Evolutionary conservation across 2,329 filamentous ascomycete species (phyloP).

Genomic region (Penicillium sp.): DNA sequence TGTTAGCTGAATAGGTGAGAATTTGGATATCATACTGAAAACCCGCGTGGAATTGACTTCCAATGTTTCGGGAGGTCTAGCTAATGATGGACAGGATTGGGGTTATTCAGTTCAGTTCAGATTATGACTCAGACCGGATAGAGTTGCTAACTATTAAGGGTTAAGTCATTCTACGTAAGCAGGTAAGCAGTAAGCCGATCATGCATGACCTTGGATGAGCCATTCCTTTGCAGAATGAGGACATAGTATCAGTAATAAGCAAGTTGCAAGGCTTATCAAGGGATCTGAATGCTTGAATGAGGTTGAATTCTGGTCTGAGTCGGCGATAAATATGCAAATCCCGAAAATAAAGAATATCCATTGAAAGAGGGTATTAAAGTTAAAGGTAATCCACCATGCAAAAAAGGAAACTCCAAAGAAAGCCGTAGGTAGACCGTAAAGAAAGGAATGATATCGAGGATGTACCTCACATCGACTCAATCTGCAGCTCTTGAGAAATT

Average conservation of each 20-base stretch:
- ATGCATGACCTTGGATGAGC: neutral
- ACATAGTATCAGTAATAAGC: neutral
- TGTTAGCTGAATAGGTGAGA: constrained; percentile 29
- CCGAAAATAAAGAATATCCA: neutral
- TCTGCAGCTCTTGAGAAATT: constrained; percentile 33
- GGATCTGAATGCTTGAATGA: too few relatives aligned
- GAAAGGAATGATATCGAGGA: neutral
- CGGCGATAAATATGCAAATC: neutral
- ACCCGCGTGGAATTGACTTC: neutral
- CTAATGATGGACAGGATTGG: too few relatives aligned
- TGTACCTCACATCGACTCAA: constrained; percentile 26
- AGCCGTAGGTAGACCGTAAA: neutral
- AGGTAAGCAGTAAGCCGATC: neutral
- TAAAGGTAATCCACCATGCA: neutral
- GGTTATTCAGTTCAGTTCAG: neutral
- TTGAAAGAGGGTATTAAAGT: neutral
- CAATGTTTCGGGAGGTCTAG: neutral
- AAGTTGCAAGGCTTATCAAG: neutral
- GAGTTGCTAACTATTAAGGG: neutral
- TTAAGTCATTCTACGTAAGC: neutral
- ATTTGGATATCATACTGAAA: constrained; percentile 20
- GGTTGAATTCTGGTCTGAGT: too few relatives aligned
- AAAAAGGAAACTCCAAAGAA: neutral
- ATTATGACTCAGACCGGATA: neutral
- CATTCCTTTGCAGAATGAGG: neutral